These are phyloP conservation scores for Xerocomus spinulosus DNA, from an alignment of 768 basidiomycete genomes.

Conservation along the genomic window DNA sequence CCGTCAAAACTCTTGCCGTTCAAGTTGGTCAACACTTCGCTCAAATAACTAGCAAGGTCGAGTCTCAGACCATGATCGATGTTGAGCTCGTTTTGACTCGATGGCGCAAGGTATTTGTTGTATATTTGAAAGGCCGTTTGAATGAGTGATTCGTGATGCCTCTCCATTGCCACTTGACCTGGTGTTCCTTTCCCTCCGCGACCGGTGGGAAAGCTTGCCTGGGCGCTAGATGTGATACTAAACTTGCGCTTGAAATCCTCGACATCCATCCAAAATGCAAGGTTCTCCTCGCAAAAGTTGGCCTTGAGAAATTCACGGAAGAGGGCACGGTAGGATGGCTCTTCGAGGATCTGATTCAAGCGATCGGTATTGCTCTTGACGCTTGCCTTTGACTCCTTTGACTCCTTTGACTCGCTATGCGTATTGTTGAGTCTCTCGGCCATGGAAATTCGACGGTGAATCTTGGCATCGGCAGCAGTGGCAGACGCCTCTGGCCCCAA, in stretches of 20 bases:
- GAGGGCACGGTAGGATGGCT: constrained; percentile 78
- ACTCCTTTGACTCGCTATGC: constrained; percentile 49
- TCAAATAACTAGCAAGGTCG: constrained; percentile 89
- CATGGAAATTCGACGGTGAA: constrained; percentile 75
- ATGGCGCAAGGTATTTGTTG: constrained; percentile 92
- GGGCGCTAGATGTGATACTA: constrained; percentile 89
- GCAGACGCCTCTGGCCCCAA: constrained; percentile 25
- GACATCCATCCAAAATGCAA: constrained; percentile 96
- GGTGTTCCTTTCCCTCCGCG: constrained; percentile 51
- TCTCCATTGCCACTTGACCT: constrained; percentile 90
- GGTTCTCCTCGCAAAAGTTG: constrained; percentile 98
- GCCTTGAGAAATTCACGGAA: constrained; percentile 93
- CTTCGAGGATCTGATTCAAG: constrained; percentile 87
- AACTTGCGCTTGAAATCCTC: constrained; percentile 97
- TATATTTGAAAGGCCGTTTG: constrained; percentile 92
- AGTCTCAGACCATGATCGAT: constrained; percentile 96
- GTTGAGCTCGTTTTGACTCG: constrained; percentile 93
- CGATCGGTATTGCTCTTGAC: constrained; percentile 94
- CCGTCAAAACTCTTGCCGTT: constrained; percentile 77
- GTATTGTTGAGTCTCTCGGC: constrained; percentile 61
- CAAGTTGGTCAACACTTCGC: constrained; percentile 76
- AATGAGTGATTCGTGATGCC: constrained; percentile 92
- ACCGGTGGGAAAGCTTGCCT: constrained; percentile 45
- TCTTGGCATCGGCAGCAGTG: constrained; percentile 50
- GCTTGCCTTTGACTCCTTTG: constrained; percentile 39